These are phyloP conservation scores for Malus hybrid DNA, from an alignment of 331 rosid genomes.

Conservation along the genomic window DNA sequence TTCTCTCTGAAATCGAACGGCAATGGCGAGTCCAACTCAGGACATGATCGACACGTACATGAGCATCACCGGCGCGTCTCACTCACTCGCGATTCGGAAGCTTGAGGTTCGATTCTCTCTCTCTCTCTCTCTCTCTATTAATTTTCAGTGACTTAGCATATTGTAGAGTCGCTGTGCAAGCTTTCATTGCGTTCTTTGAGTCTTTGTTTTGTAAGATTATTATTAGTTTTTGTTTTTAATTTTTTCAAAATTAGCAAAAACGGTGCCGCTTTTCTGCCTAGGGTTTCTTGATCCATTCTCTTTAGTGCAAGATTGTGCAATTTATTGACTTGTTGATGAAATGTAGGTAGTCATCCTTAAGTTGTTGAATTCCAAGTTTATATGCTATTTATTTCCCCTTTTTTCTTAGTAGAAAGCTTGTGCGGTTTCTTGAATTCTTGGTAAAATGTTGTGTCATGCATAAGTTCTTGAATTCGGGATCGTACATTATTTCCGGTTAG, in stretches of 20 bases:
- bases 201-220: not conserved
- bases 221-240: not conserved
- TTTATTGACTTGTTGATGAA: not conserved
- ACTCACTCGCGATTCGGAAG: conserved; percentile 54
- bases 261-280: not conserved
- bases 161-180: not conserved
- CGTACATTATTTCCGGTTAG: not conserved
- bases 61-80: conserved; percentile 73
- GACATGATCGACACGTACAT: conserved; percentile 48
- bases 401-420: not conserved
- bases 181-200: not conserved
- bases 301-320: not conserved
- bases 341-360: not conserved
- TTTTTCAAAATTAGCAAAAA: not conserved
- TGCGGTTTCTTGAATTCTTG: too few relatives aligned
- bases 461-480: not conserved
- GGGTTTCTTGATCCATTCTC: not conserved
- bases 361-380: not conserved
- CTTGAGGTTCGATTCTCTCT: conserved; percentile 36
- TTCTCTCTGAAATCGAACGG: not conserved
- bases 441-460: too few relatives aligned
- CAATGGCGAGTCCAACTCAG: conserved; percentile 36
- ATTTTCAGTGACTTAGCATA: not conserved
- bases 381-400: too few relatives aligned
- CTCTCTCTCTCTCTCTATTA: not conserved